Evolutionary conservation across 1,139 yeast genomes (phyloP).

Genomic region (Fermentozyma sake): DNA sequence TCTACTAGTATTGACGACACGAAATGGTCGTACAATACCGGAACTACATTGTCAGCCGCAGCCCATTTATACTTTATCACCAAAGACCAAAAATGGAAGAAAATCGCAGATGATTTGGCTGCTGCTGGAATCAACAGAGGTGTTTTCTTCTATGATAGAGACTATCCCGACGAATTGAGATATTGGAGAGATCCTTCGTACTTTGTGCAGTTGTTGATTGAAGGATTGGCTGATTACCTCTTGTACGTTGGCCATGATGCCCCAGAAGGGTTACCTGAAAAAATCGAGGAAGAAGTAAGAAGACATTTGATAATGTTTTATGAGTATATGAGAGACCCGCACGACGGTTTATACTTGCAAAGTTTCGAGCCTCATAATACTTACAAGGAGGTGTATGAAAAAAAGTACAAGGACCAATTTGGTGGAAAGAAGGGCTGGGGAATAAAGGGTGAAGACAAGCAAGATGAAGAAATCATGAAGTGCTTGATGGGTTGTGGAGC

Average conservation of each 20-base stretch:
- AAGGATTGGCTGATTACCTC: slow-evolving; percentile 66
- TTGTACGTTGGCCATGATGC: slow-evolving; percentile 46
- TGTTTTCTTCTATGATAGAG: slow-evolving; percentile 61
- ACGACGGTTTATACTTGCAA: slow-evolving; percentile 59
- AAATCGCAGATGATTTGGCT: slow-evolving; percentile 57
- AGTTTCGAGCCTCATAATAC: slow-evolving; percentile 59
- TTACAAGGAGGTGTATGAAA: slow-evolving; percentile 45
- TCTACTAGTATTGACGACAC: slow-evolving; percentile 42
- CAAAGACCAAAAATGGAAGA: slow-evolving; percentile 49
- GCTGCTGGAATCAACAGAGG: slow-evolving; percentile 54
- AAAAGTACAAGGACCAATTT: slow-evolving; percentile 47
- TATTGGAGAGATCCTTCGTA: slow-evolving; percentile 65
- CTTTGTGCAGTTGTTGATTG: slow-evolving; percentile 61
- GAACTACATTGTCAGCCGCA: slow-evolving; percentile 58
- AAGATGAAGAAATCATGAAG: slow-evolving; percentile 41
- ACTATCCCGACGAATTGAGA: slow-evolving; percentile 51
- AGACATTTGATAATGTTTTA: slow-evolving; percentile 53
- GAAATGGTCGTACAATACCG: slow-evolving; percentile 71
- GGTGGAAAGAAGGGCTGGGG: slow-evolving; percentile 54
- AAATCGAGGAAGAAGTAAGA: slow-evolving; percentile 39
- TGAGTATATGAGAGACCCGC: slow-evolving; percentile 54
- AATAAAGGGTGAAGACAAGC: slow-evolving; percentile 43
- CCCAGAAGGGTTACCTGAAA: slow-evolving; percentile 31
- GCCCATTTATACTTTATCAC: slow-evolving; percentile 51
- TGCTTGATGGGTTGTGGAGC: slow-evolving; percentile 63